Conservation (phyloP, 108 stramenopile species). For the Discostella stelligeroides region DNA sequence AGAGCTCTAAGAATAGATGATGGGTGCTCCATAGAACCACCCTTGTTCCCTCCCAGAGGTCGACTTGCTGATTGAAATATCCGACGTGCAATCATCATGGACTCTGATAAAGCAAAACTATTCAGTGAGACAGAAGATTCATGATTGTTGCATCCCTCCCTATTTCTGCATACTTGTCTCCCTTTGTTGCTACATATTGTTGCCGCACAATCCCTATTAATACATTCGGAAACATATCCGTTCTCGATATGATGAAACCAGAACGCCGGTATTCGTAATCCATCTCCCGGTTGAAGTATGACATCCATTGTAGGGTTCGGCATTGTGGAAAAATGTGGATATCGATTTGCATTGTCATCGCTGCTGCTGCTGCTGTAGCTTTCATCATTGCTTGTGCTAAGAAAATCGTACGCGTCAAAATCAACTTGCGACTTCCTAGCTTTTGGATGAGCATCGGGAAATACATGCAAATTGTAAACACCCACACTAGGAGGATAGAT, state of each 20-base stretch:
- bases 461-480: constrained; percentile 30
- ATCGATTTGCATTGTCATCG: background rate
- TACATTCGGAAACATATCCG: background rate
- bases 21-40: background rate
- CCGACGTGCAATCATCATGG: constrained; percentile 4
- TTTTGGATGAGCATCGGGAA: constrained; percentile 47
- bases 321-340: constrained; percentile 8
- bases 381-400: background rate
- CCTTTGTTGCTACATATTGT: background rate
- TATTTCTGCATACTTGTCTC: too few species aligned
- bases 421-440: constrained; percentile 50
- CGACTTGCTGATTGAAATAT: constrained; percentile 13
- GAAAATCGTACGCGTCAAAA: constrained; percentile 14
- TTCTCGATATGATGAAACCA: constrained; percentile 54
- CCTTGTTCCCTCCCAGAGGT: background rate
- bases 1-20: background rate
- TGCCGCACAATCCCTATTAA: background rate
- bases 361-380: background rate
- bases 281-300: constrained; percentile 37
- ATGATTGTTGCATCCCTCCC: background rate
- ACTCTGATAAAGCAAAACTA: background rate
- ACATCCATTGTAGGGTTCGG: constrained; percentile 35
- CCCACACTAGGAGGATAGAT: constrained; percentile 18
- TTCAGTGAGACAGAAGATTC: constrained; percentile 10
- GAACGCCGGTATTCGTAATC: constrained; percentile 40